Evolutionary conservation across 768 basidiomycete genomes (phyloP), one percentile per base, ranked within the genome.

Genomic region (Russula compacta): DNA sequence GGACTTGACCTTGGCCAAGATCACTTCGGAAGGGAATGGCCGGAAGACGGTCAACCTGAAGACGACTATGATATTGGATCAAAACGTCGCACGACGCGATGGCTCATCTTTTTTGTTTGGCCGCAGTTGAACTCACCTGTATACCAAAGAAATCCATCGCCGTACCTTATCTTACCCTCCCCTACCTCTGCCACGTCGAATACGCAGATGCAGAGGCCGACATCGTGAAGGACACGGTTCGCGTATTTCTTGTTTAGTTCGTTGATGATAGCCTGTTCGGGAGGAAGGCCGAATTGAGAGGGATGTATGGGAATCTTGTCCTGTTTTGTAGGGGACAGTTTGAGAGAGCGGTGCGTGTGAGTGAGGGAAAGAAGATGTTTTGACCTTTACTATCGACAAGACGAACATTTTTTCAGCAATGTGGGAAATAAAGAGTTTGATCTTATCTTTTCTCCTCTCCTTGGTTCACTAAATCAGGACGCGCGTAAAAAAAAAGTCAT

Each of bases 191-290:
- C 76, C 43, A 99, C 74, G 71, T 98, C 95, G 63, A 93, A 97
- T 0, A 93, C 82, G 61, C 86, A 91, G 55, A 98, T 81, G 65
- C 92, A 95, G 24, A 99, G 81, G 1, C 95, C 95, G 59, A 95
- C 86, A 58, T 93, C 88, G 68, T 94, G 90, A 17, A 98, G 75
- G 49, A 95, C 83, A 56, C 87, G 82, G 71, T 98, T 98, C 5
- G 95, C 89, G 66, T 95, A 98, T 73, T 97, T 97, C 71, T 90
- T 90, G 78, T 98, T 95, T 65, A 98, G 78, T 68, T 93, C 90
- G 61, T 86, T 82, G 32, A 81, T 86, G 66, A 98, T 81, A 0
- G 93, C 91, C 50, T 88, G 83, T 50, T 89, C 86, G 43, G 84
- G 80, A 1, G 89, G 85, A 0, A 84, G 76, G 7, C 83, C 86